These are phyloP conservation scores for Ophiocordyceps unilateralis DNA, from an alignment of 2,329 filamentous ascomycete genomes.

Conservation along the genomic window DNA sequence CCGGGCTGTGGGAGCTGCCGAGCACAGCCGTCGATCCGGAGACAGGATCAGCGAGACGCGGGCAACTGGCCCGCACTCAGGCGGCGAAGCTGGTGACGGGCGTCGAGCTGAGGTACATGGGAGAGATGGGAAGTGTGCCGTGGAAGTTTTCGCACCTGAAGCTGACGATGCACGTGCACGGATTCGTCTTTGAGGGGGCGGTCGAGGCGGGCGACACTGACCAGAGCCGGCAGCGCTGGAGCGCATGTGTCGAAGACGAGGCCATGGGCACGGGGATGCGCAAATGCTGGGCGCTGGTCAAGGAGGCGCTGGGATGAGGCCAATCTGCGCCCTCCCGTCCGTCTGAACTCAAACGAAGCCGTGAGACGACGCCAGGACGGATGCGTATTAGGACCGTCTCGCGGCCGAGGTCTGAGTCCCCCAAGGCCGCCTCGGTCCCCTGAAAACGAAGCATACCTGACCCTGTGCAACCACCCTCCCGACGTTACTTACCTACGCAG, in stretches of 20 bases:
- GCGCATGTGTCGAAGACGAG: slow-evolving; percentile 24
- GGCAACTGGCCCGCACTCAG: slow-evolving; percentile 17
- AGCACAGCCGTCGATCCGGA: slow-evolving; percentile 18
- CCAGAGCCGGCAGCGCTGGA: slow-evolving; percentile 12
- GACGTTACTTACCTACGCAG: too few relatives aligned
- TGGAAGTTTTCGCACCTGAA: slow-evolving; percentile 41
- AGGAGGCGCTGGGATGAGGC: slow-evolving; percentile 5
- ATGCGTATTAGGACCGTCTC: background rate
- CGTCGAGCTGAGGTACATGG: slow-evolving; percentile 13
- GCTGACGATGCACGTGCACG: slow-evolving; percentile 38
- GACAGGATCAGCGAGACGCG: slow-evolving; percentile 13
- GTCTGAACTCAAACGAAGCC: background rate
- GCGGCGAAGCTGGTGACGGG: slow-evolving; percentile 11
- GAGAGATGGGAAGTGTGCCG: slow-evolving; percentile 32
- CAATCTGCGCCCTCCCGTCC: too few relatives aligned
- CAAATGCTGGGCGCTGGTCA: slow-evolving; percentile 34
- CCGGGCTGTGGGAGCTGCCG: slow-evolving; percentile 39
- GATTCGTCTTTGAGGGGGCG: slow-evolving; percentile 20
- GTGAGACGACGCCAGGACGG: background rate
- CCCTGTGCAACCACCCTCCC: too few relatives aligned
- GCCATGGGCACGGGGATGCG: slow-evolving; percentile 43
- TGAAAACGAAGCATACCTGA: too few relatives aligned
- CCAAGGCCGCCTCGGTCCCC: background rate
- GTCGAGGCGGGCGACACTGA: slow-evolving; percentile 1
- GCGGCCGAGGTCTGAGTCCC: background rate